These are phyloP conservation scores for Dillenia turbinata DNA, from an alignment of 164 flowering plant genomes.

Conservation along the genomic window DNA sequence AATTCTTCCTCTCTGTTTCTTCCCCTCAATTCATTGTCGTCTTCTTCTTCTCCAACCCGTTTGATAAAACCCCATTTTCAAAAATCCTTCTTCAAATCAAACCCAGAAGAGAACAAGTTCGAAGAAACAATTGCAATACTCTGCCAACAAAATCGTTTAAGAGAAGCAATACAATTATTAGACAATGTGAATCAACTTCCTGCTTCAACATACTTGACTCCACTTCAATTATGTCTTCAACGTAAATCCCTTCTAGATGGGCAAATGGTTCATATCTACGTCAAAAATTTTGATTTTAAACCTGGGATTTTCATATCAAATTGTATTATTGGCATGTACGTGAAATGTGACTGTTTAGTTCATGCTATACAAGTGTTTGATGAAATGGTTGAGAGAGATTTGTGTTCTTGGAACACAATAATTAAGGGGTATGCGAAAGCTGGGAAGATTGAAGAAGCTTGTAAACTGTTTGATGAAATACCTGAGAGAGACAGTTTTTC, in stretches of 20 bases:
- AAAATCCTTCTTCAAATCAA: constrained; percentile 21
- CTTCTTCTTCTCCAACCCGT: neutral
- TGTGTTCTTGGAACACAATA: too few species aligned
- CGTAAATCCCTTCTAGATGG: constrained; percentile 21
- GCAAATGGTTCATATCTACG: constrained; percentile 20
- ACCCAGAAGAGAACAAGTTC: constrained; percentile 9
- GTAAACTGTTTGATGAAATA: too few species aligned
- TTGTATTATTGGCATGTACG: neutral
- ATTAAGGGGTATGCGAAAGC: too few species aligned
- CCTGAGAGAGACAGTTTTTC: too few species aligned
- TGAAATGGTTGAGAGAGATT: too few species aligned
- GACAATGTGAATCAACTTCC: constrained; percentile 7
- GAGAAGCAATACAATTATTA: constrained; percentile 22
- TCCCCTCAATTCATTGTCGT: neutral
- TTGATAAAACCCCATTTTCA: neutral
- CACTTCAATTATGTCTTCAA: constrained; percentile 19
- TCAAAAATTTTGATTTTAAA: constrained; percentile 11
- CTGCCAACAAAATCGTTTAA: constrained; percentile 20
- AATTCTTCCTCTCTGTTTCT: neutral
- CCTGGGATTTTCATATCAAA: constrained; percentile 23
- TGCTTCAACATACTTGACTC: constrained; percentile 16
- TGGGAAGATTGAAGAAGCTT: too few species aligned
- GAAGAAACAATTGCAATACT: constrained; percentile 22
- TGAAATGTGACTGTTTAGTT: too few species aligned
- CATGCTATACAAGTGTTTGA: too few species aligned